Base-by-base conservation (phyloP, 2,329 filamentous ascomycete genomes). In the Coniochaeta ligniaria region DNA sequence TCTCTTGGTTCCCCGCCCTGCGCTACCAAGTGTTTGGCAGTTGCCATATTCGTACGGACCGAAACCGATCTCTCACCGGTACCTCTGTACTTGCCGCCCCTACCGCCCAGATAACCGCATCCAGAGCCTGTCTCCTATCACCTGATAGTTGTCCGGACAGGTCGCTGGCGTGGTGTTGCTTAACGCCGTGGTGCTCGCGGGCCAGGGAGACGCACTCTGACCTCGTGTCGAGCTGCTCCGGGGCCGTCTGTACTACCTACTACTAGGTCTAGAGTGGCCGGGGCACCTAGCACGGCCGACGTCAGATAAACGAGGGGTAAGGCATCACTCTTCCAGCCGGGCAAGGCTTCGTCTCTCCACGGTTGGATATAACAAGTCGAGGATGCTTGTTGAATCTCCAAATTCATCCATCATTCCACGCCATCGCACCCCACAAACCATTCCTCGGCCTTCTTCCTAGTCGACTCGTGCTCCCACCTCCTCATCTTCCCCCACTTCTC, bases 381-480 rank as follows among this genome's bases (percentile, higher is more conserved):
- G 63, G 60, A 66, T 67, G 66, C 38, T 64, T 62, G 55, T 63
- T 61, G 63, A 60, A 43, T 59, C 60, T 62, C 67, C 66, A 62
- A 62, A 66, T 64, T 65, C 66, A 65, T 58, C 58, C 62, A 64
- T 63, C 66, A 60, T 62, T 59, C 60, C 58, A 59, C 64, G 60
- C 64, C 63, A 62, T 56, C 60, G 31, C 65, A 66, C 67, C 66
- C 66, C 66, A 62, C 66, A 68, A 64, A 61, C 60, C 57, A 59
- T 60, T 67, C 67, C 68, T 68, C 66, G 66, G 63, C 65, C 65
- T 64, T 63, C 66, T 67, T 65, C 64, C 66, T 69, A 69, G 63
- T 70, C 66, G 66, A 70, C 64, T 65, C 62, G 64, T 62, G 43
- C 26, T 58, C 43, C 58, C 60, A 62, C 60, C 45, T 45, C 54